A percentile compares a stretch with the other conserved stretches of the same genome.
phyloP scores from a whole-genome alignment of 2,329 filamentous ascomycete genomes.

The Fusarium papillatum region DNA sequence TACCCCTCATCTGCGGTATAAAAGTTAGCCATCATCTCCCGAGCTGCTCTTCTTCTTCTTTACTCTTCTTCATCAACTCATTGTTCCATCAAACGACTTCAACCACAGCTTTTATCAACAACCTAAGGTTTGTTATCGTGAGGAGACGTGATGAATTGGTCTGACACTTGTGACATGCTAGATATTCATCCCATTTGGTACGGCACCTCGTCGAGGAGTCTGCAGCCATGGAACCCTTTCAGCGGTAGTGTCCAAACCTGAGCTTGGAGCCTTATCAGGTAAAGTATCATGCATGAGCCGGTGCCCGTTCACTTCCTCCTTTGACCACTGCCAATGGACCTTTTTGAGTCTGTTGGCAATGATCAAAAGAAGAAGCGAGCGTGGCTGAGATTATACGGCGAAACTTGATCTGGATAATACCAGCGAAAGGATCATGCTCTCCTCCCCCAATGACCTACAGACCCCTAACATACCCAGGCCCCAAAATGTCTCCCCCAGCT shows the following conservation, averaged over 20 bases:
- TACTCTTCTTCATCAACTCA: slow-evolving; percentile 13
- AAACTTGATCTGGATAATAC: slow-evolving; percentile 99
- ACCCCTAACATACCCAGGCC: slow-evolving; percentile 47
- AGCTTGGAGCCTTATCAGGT: slow-evolving; percentile 53
- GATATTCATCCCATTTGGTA: slow-evolving; percentile 43
- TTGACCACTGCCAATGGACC: neutral
- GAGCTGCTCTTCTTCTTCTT: neutral
- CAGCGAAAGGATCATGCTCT: slow-evolving; percentile 99
- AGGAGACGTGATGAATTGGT: neutral
- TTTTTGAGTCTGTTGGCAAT: neutral
- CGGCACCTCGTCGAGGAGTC: slow-evolving; percentile 33
- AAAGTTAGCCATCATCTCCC: slow-evolving; percentile 13
- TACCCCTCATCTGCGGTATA: slow-evolving; percentile 46
- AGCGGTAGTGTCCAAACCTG: slow-evolving; percentile 53
- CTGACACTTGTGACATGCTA: slow-evolving; percentile 41
- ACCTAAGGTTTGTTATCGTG: slow-evolving; percentile 37
- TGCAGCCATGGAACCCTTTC: slow-evolving; percentile 51
- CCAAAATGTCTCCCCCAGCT: slow-evolving; percentile 76
- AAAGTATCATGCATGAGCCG: slow-evolving; percentile 73
- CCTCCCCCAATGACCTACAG: slow-evolving; percentile 54
- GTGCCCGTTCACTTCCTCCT: slow-evolving; percentile 57
- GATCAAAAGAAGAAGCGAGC: slow-evolving; percentile 31
- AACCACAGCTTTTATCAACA: neutral
- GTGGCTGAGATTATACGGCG: slow-evolving; percentile 90
- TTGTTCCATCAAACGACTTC: neutral